Evolutionary conservation across 768 basidiomycete genomes (phyloP), one percentile per base, ranked within the genome.

Genomic region (Kwoniella sp.): DNA sequence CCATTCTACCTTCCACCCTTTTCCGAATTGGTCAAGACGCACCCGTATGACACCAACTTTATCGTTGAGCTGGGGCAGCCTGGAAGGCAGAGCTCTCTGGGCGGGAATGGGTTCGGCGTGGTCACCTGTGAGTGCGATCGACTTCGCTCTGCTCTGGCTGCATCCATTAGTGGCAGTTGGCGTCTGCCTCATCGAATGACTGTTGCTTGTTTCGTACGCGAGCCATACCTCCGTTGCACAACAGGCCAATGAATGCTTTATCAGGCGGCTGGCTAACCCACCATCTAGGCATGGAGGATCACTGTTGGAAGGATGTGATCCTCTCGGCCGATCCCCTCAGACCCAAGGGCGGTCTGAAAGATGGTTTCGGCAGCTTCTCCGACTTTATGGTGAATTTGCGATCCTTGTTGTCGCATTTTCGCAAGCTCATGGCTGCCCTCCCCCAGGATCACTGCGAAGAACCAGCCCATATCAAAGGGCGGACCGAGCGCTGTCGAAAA

Each of bases 221-320:
- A 5, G 40, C 8, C 20, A n/a, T 42, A 6, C 10, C n/a, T n/a
- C n/a, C n/a, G n/a, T n/a, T n/a, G n/a, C n/a, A n/a, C n/a, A n/a
- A n/a, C n/a, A n/a, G n/a, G n/a, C n/a, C n/a, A n/a, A n/a, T n/a
- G n/a, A 25, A 42, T 42, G 40, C 20, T 42, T 14, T 22, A n/a
- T 37, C 36, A 17, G 15, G 27, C 11, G 15, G 8, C 6, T 8
- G n/a, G n/a, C n/a, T n/a, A n/a, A n/a, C n/a, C n/a, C n/a, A n/a
- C 34, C 53, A 53, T 15, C 12, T 26, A 67, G 65, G 65, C 39
- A 63, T 69, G 57, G 67, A 69, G 22, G 65, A 69, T 41, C 49
- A 46, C 29, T 69, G 67, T 51, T 69, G 67, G 67, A 40, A 53
- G 22, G 67, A 69, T 38, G 42, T 66, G 12, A 31, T 54, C 10